Evolutionary conservation across 169 alveolate genomes (phyloP), one percentile per base, ranked within the genome.

Genomic region (Perkinsus chesapeaki): DNA sequence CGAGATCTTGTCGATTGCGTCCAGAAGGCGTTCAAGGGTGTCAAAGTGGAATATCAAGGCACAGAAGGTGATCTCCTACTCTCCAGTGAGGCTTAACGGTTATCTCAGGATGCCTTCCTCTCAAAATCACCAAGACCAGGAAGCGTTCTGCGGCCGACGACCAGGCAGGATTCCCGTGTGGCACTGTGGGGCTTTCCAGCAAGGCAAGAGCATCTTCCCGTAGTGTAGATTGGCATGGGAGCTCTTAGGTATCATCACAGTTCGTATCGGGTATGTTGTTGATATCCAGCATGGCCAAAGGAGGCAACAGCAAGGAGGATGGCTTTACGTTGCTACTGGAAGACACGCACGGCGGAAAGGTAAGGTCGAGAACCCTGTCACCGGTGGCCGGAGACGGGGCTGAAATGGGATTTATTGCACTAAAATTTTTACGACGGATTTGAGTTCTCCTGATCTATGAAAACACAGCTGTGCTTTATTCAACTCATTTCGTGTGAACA

Each of bases 211-310:
- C 82, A 43, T 47, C 19, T 10, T 47, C 72, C 37, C 7, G 82
- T 47, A 47, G 72, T 47, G 19, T 47, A 47, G 72, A 47, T 47
- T 9, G 72, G 72, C 72, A 47, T 9, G 27, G 72, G 9, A 47
- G 19, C 72, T 9, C 82, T 1, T 23, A 60, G 82, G 82, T 60
- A 7, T 60, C 82, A 60, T 60, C 82, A 7, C 95, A 95, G 91
- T 95, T 91, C 48, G 95, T 73, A 27, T 92, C 95, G 39, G 94
- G 95, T 0, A 38, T 95, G 92, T 91, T 95, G 91, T 91, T 95
- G 93, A 91, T 93, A 39, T 91, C 95, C 0, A 96, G 96, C 36
- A 38, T 94, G 38, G 92, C 94, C 1, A 60, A 48, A 27, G 20
- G 31, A 1, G 82, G 82, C 3, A 34, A 60, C 5, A 16, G 23